Evolutionary conservation across 306 rosid species (phyloP).

Genomic region (Lathyrus aphaca): DNA sequence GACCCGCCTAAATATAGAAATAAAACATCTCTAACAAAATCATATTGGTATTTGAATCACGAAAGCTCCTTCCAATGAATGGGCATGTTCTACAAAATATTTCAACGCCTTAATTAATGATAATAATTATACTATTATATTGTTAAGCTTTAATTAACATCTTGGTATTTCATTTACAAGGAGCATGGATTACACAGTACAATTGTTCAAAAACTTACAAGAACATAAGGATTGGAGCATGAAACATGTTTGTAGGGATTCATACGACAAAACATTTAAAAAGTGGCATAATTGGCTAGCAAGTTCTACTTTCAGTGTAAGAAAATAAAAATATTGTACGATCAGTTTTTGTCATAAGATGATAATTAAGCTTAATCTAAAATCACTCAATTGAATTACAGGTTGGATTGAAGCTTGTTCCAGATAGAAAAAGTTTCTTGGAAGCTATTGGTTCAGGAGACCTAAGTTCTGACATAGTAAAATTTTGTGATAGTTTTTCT

Average conservation of each 20-base stretch:
- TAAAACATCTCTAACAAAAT: too few relatives aligned
- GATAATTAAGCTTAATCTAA: slow-evolving; percentile 5
- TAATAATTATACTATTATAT: too few relatives aligned
- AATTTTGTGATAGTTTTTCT: slow-evolving; percentile 55
- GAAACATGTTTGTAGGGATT: slow-evolving; percentile 70
- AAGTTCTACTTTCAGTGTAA: slow-evolving; percentile 67
- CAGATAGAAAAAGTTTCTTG: slow-evolving; percentile 77
- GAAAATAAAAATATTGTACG: too few relatives aligned
- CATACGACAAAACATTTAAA: slow-evolving; percentile 71
- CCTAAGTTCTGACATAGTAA: slow-evolving; percentile 52
- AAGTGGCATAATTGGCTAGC: slow-evolving; percentile 77
- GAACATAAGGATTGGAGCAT: slow-evolving; percentile 75
- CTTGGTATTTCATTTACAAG: background rate
- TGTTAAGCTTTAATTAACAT: background rate
- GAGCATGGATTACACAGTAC: slow-evolving; percentile 69
- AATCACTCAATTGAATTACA: slow-evolving; percentile 32
- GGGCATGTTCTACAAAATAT: too few relatives aligned
- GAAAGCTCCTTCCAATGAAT: too few relatives aligned
- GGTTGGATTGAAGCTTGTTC: slow-evolving; percentile 82
- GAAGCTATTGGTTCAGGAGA: slow-evolving; percentile 61
- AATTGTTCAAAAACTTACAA: slow-evolving; percentile 62
- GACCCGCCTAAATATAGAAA: too few relatives aligned
- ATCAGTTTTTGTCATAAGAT: background rate
- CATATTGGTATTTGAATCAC: too few relatives aligned
- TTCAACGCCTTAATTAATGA: too few relatives aligned